Evolutionary conservation across 2,329 filamentous ascomycete species (phyloP).

Genomic region (Cryoendolithus antarcticus): DNA sequence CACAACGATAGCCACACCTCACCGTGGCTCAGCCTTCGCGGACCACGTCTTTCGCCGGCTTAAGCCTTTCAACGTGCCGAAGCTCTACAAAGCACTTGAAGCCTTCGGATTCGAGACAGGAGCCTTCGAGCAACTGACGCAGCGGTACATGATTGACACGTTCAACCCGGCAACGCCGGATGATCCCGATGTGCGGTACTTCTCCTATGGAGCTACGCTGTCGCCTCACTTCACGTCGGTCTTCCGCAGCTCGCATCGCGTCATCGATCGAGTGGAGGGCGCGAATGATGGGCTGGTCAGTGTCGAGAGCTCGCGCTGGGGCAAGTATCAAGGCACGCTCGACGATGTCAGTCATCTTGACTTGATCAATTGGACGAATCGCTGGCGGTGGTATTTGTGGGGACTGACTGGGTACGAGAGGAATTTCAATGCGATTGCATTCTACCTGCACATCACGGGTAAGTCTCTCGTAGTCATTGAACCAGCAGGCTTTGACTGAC

Average conservation of each 20-base stretch:
- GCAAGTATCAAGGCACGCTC: slow-evolving; percentile 50
- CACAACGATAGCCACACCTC: slow-evolving; percentile 51
- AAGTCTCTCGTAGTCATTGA: slow-evolving; percentile 13
- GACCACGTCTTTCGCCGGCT: slow-evolving; percentile 49
- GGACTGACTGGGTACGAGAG: slow-evolving; percentile 42
- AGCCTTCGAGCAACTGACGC: slow-evolving; percentile 50
- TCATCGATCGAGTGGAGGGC: slow-evolving; percentile 43
- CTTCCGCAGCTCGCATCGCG: slow-evolving; percentile 44
- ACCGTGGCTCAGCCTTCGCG: slow-evolving; percentile 49
- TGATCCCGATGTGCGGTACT: slow-evolving; percentile 43
- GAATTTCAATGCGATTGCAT: slow-evolving; percentile 52
- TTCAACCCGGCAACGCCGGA: slow-evolving; percentile 51
- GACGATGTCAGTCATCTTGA: slow-evolving; percentile 53
- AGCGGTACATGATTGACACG: slow-evolving; percentile 41
- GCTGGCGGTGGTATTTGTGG: slow-evolving; percentile 46
- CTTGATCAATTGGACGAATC: slow-evolving; percentile 55
- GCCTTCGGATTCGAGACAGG: slow-evolving; percentile 45
- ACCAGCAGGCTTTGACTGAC: not conserved
- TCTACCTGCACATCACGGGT: slow-evolving; percentile 56
- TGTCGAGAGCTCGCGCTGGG: slow-evolving; percentile 48
- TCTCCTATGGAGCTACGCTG: slow-evolving; percentile 48
- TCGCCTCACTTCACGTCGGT: slow-evolving; percentile 44
- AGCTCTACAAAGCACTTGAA: slow-evolving; percentile 43
- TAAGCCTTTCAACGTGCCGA: slow-evolving; percentile 39
- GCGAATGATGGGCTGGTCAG: slow-evolving; percentile 55